Base-by-base conservation (phyloP, 2,329 filamentous ascomycete species). In the Sclerotinia borealis region DNA sequence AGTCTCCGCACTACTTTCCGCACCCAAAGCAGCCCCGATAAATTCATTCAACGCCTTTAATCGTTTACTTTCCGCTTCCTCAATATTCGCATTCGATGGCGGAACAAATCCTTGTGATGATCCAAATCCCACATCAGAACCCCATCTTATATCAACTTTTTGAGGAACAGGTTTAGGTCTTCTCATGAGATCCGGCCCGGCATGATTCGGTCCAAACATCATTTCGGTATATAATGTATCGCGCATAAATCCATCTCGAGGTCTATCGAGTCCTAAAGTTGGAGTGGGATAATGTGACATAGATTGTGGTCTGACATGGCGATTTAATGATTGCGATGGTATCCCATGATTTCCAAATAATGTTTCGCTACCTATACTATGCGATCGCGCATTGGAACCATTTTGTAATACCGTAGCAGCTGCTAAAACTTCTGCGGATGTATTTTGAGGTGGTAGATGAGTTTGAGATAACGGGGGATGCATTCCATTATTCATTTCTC, bases 61-160 rank as follows among this genome's bases (percentile, higher is more conserved):
- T 49, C 86, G 79, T 39, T 81, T 78, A 65, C 81, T 79, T 43
- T 83, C 80, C 37, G 86, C 75, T 15, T 81, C 80, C 64, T 87
- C 85, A 37, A 79, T 78, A 3, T 84, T 84, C 68, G 83, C 81
- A 64, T 80, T 76, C 8, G 81, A 79, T 11, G 79, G 78, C 0
- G 86, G 82, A 8, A 83, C 76, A 69, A 87, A 91, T n/a, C 80
- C 81, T 68, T 84, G 83, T 7, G 79, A 73, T 27, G 76, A 75
- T 65, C 77, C 80, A 72, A 91, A 91, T 63, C 79, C 84, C n/a
- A 80, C 74, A 73, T 91, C 88, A 0, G 88, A 88, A 11, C 88
- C 88, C 83, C 85, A 91, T 66, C 84, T 83, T 50, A 89, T 78
- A 45, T 73, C 72, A 15, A 67, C 66, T 59, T 82, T 79, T 25